These are phyloP conservation scores for Neurospora pannonica DNA, from an alignment of 495 filamentous ascomycete species.

Conservation along the genomic window DNA sequence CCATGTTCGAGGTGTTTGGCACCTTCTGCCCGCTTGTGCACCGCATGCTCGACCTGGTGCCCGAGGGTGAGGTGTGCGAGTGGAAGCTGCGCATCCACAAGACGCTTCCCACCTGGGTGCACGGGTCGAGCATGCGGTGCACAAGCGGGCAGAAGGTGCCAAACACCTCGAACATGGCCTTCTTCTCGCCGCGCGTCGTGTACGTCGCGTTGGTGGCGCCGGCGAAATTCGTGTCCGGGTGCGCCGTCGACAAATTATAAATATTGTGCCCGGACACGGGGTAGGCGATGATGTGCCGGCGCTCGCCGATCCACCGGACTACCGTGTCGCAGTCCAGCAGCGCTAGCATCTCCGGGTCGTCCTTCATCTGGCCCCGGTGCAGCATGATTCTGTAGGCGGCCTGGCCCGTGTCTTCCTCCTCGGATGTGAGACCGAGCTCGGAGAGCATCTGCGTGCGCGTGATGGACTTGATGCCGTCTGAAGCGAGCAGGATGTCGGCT, in stretches of 20 bases:
- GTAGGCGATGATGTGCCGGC: conserved; percentile 77
- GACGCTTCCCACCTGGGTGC: conserved; percentile 60
- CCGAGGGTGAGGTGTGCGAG: conserved; percentile 71
- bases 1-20: too few species aligned
- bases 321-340: conserved; percentile 59
- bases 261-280: conserved; percentile 63
- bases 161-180: conserved; percentile 57
- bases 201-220: conserved; percentile 65
- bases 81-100: conserved; percentile 69
- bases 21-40: too few species aligned
- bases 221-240: conserved; percentile 67
- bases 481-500: conserved; percentile 60
- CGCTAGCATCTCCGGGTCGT: conserved; percentile 57
- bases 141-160: conserved; percentile 64
- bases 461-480: conserved; percentile 64
- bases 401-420: conserved; percentile 63
- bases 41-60: too few species aligned
- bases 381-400: conserved; percentile 85
- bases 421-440: conserved; percentile 40
- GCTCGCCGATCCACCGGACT: conserved; percentile 69
- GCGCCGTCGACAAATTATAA: conserved; percentile 70
- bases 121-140: conserved; percentile 58
- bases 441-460: conserved; percentile 55
- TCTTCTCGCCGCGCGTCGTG: conserved; percentile 63
- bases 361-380: conserved; percentile 52